phyloP scores from a whole-genome alignment of 106 monocot genomes.

The Dendrobium chrysotoxum region DNA sequence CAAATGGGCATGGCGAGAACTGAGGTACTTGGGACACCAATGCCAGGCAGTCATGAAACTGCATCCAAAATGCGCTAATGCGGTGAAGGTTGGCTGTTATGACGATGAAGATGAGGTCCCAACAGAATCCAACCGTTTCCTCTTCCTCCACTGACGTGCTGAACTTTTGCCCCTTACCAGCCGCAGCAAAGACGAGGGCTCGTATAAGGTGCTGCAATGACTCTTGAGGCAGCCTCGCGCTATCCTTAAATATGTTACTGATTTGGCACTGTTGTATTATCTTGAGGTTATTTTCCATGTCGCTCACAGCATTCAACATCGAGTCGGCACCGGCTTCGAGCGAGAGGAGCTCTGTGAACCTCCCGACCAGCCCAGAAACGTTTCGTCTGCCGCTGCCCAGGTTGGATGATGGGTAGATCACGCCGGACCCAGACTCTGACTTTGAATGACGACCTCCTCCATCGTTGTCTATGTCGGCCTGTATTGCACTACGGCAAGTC shows the following conservation, averaged over 20 bases:
- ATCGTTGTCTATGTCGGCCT: slow-evolving; percentile 1
- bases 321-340: slow-evolving; percentile 50
- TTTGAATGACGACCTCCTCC: slow-evolving; percentile 16
- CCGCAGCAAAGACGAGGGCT: slow-evolving; percentile 70
- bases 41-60: slow-evolving; percentile 55
- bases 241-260: slow-evolving; percentile 61
- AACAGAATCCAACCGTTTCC: slow-evolving; percentile 79
- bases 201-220: slow-evolving; percentile 54
- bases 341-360: slow-evolving; percentile 62
- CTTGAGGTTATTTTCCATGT: slow-evolving; percentile 84
- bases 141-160: slow-evolving; percentile 82
- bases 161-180: slow-evolving; percentile 86
- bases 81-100: slow-evolving; percentile 40
- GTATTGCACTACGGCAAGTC: no score
- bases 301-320: slow-evolving; percentile 47
- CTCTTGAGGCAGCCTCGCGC: slow-evolving; percentile 53
- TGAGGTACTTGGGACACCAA: slow-evolving; percentile 57
- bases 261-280: slow-evolving; percentile 82
- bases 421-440: slow-evolving; percentile 38
- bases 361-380: slow-evolving; percentile 40
- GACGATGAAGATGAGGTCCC: slow-evolving; percentile 65
- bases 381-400: slow-evolving; percentile 13
- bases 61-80: slow-evolving; percentile 65
- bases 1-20: slow-evolving; percentile 76
- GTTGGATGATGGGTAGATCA: slow-evolving; percentile 43